phyloP scores from a whole-genome alignment of 75 land plant genomes.

The Larix kaempferi region DNA sequence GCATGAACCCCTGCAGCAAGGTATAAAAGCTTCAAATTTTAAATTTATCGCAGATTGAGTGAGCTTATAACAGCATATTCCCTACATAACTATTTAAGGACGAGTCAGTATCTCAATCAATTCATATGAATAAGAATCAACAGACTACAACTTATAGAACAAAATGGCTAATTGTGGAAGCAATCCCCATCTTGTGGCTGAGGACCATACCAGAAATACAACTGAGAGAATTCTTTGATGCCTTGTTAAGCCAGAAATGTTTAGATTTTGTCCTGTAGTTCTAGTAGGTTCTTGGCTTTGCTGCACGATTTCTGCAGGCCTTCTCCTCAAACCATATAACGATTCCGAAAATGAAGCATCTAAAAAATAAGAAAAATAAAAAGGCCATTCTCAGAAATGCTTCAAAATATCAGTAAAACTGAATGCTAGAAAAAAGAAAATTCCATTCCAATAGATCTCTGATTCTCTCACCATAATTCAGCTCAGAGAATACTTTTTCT shows the following conservation, averaged over 20 bases:
- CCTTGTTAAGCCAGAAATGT: constrained; percentile 48
- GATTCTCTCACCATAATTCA: background rate
- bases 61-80: too few relatives aligned
- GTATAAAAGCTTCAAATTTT: too few relatives aligned
- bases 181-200: background rate
- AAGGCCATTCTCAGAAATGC: background rate
- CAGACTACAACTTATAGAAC: background rate
- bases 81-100: too few relatives aligned
- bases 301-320: constrained; percentile 43
- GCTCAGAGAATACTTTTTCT: background rate
- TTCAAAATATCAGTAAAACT: background rate
- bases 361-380: constrained; percentile 17
- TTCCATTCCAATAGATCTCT: background rate
- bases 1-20: too few relatives aligned
- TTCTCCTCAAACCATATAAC: constrained; percentile 87
- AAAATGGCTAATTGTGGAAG: constrained; percentile 2
- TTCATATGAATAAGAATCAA: background rate
- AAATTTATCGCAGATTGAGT: too few relatives aligned
- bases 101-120: background rate
- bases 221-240: constrained; percentile 85
- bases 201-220: constrained; percentile 68
- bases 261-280: constrained; percentile 17
- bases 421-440: background rate
- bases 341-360: constrained; percentile 99
- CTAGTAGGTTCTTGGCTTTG: constrained; percentile 15